Conservation (phyloP, 2,329 filamentous ascomycete genomes). For the Calonectria hongkongensis region DNA sequence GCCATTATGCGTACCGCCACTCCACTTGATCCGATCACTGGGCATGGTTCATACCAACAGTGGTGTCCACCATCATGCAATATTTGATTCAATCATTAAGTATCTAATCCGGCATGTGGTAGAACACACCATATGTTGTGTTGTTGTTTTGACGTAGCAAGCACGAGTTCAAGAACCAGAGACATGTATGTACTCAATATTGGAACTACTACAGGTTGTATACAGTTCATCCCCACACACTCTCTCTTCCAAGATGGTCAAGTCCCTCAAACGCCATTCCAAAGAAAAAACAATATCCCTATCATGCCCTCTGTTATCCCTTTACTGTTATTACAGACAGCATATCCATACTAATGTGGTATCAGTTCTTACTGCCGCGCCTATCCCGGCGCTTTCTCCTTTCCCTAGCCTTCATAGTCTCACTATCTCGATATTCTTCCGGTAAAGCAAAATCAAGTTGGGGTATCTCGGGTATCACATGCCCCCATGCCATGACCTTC, state of each 20-base stretch:
- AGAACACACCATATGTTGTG: background rate
- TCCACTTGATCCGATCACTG: background rate
- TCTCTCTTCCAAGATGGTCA: conserved; percentile 25
- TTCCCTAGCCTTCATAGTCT: conserved; percentile 74
- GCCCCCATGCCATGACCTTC: conserved; percentile 86
- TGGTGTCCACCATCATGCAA: background rate
- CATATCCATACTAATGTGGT: conserved; percentile 34
- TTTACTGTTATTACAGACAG: conserved; percentile 48
- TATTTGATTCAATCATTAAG: background rate
- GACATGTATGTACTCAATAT: conserved; percentile 18
- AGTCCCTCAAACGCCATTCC: conserved; percentile 37
- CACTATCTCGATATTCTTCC: conserved; percentile 75
- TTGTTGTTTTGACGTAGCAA: background rate
- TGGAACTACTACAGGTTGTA: conserved; percentile 31
- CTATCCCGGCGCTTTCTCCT: conserved; percentile 77
- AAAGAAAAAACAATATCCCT: conserved; percentile 14
- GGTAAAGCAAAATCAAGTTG: conserved; percentile 86
- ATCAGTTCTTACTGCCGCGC: conserved; percentile 68
- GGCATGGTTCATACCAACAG: background rate
- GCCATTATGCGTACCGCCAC: background rate
- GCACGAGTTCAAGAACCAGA: background rate
- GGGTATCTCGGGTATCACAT: conserved; percentile 82
- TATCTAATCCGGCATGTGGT: background rate
- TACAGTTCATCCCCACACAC: conserved; percentile 24
- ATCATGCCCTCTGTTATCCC: conserved; percentile 26